phyloP scores from a whole-genome alignment of 441 rosid species.

The Euphorbia schlechtendalii region DNA sequence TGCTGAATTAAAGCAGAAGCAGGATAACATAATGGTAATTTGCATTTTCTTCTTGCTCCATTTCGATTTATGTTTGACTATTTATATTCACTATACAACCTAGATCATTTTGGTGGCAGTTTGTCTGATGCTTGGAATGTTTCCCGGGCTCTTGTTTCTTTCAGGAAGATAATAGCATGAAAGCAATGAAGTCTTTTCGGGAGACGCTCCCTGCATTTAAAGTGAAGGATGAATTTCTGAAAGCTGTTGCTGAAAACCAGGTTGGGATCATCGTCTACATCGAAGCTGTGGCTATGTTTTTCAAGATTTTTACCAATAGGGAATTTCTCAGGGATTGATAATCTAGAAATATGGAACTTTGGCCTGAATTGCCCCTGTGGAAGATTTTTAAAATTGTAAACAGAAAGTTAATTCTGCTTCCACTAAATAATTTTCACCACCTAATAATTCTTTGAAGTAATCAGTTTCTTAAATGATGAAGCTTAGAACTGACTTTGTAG shows the following conservation, averaged over 20 bases:
- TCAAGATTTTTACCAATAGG: not conserved
- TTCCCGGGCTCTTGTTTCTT: constrained; percentile 16
- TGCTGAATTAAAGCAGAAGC: constrained; percentile 63
- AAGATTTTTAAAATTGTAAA: not conserved
- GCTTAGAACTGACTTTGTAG: not conserved
- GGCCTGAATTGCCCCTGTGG: not conserved
- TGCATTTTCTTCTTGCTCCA: constrained; percentile 4
- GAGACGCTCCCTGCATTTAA: constrained; percentile 84
- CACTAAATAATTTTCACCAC: not conserved
- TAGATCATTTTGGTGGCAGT: not conserved
- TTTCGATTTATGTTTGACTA: constrained; percentile 6
- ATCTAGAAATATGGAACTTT: not conserved
- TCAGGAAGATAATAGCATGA: constrained; percentile 49
- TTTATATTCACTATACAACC: not conserved
- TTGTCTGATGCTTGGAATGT: constrained; percentile 3
- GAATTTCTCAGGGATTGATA: not conserved
- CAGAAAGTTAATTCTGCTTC: not conserved
- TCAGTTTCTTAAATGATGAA: not conserved
- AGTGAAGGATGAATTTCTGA: constrained; percentile 62
- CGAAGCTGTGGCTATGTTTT: not conserved
- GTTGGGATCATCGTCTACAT: constrained; percentile 25
- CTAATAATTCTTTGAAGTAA: not conserved
- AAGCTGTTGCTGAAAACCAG: constrained; percentile 80
- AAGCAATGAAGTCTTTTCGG: constrained; percentile 66
- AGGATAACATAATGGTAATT: constrained; percentile 57